Evolutionary conservation across 768 basidiomycete genomes (phyloP).

Genomic region (Mycena polygramma): DNA sequence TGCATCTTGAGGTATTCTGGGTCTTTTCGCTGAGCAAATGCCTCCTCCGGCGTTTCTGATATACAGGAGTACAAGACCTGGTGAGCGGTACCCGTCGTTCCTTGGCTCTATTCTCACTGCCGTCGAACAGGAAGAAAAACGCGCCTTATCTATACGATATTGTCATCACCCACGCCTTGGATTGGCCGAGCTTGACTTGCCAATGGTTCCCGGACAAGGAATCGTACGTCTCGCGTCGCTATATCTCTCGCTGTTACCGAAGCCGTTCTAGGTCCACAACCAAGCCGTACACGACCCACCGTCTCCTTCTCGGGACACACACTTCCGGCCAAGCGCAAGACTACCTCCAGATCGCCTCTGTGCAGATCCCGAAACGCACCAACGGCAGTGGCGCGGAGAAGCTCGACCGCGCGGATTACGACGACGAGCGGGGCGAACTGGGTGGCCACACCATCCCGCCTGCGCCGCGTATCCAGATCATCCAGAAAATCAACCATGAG

Average conservation of each 20-base stretch:
- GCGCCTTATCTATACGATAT: constrained; percentile 98
- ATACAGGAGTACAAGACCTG: constrained; percentile 88
- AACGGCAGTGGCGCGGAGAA: constrained; percentile 78
- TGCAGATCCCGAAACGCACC: constrained; percentile 90
- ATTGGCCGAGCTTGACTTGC: constrained; percentile 98
- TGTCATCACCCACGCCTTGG: constrained; percentile 96
- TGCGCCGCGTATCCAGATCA: constrained; percentile 89
- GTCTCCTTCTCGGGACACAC: constrained; percentile 96
- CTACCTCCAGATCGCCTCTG: constrained; percentile 94
- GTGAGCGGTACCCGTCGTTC: constrained; percentile 50
- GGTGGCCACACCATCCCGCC: constrained; percentile 91
- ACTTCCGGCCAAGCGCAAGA: constrained; percentile 96
- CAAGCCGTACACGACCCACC: constrained; percentile 95
- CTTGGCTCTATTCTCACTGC: constrained; percentile 13
- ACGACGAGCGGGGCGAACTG: constrained; percentile 94
- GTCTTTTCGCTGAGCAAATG: not conserved
- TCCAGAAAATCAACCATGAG: constrained; percentile 94
- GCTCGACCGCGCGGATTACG: constrained; percentile 84
- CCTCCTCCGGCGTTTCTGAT: constrained; percentile 9
- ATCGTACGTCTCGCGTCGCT: constrained; percentile 65
- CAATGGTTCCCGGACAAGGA: constrained; percentile 99
- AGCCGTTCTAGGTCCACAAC: constrained; percentile 76
- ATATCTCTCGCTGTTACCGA: not conserved
- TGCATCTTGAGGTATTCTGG: constrained; percentile 34
- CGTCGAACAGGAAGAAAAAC: constrained; percentile 86